Base-by-base conservation (phyloP, 768 basidiomycete genomes). In the Amanita rubescens region DNA sequence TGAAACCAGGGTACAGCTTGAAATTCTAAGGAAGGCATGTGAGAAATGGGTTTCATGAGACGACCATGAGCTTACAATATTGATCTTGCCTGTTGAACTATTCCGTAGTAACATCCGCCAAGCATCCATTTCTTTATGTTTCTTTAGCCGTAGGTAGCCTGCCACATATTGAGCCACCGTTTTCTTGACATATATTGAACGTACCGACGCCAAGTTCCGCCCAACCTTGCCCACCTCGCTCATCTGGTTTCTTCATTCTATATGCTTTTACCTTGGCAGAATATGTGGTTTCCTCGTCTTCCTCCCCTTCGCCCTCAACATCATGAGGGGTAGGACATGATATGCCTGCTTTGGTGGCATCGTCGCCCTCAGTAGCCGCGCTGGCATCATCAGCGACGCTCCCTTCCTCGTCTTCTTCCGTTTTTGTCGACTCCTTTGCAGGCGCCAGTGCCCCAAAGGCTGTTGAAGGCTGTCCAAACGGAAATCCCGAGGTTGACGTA, bases 291-390 rank as follows among this genome's bases (percentile, higher is more conserved):
- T 81, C 81, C 62, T 92, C 90, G 37, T 84, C 76, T 63, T 92
- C 86, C 68, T 92, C 90, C 25, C 90, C 90, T 60, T 84, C 84
- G 10, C 90, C 88, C 55, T 87, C 87, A 50, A 72, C 72, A 58
- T 87, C 87, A 57, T 85, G 80, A n/a, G 69, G 68, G 51, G 69
- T 66, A 49, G 55, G 12, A 52, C 59, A 15, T 33, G 49, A 53
- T 27, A 22, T 17, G 10, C 27, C 41, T 5, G 11, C 39, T 61
- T 82, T 77, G 62, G 81, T 81, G 20, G 80, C 82, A 56, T 37
- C 42, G 24, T 38, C 53, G 33, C 52, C 52, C 55, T 68, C 67
- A 7, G 67, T 65, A 50, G 57, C 64, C 46, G 62, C 46, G 58
- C 62, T 58, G 49, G 60, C 55, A 46, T 63, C 49, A 61, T 63